These are phyloP conservation scores for Penicillium bovifimosum DNA, from an alignment of 495 filamentous ascomycete genomes.

Conservation along the genomic window DNA sequence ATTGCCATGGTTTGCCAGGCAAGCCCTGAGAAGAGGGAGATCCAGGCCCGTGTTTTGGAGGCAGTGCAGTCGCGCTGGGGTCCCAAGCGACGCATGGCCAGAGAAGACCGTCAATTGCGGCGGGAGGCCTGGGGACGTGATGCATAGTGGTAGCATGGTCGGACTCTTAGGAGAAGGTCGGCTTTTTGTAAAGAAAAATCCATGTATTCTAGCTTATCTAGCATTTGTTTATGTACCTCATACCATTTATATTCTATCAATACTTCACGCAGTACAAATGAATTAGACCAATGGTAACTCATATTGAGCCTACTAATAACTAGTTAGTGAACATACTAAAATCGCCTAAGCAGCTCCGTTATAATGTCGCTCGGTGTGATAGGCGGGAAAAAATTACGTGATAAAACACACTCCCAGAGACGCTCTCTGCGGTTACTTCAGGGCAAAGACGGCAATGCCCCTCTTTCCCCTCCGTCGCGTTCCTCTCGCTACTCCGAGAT, in stretches of 20 bases:
- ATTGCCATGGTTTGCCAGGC: conserved; percentile 52
- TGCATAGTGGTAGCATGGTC: conserved; percentile 23
- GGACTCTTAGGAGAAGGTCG: background rate
- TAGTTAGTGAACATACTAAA: background rate
- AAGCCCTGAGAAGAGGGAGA: conserved; percentile 42
- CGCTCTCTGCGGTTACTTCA: conserved; percentile 10
- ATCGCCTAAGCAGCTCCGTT: background rate
- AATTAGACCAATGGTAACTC: too few relatives aligned
- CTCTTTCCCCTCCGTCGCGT: conserved; percentile 37
- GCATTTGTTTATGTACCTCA: conserved; percentile 11
- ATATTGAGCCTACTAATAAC: too few relatives aligned
- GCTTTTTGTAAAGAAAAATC: conserved; percentile 11
- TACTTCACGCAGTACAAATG: too few relatives aligned
- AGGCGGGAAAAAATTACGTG: conserved; percentile 24
- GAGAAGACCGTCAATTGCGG: conserved; percentile 67
- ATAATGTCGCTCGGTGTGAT: conserved; percentile 14
- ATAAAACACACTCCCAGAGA: conserved; percentile 14
- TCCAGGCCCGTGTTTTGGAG: conserved; percentile 52
- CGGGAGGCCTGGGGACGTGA: conserved; percentile 52
- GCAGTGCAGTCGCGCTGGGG: conserved; percentile 70
- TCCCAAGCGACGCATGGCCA: conserved; percentile 58
- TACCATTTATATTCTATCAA: background rate
- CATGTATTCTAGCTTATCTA: conserved; percentile 17
- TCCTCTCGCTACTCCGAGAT: conserved; percentile 23
- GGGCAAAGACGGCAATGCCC: conserved; percentile 29